Percentiles rank a stretch among this genome's conserved stretches.
phyloP scores from a whole-genome alignment of 306 rosid genomes.

The Oemleria cerasiformis region DNA sequence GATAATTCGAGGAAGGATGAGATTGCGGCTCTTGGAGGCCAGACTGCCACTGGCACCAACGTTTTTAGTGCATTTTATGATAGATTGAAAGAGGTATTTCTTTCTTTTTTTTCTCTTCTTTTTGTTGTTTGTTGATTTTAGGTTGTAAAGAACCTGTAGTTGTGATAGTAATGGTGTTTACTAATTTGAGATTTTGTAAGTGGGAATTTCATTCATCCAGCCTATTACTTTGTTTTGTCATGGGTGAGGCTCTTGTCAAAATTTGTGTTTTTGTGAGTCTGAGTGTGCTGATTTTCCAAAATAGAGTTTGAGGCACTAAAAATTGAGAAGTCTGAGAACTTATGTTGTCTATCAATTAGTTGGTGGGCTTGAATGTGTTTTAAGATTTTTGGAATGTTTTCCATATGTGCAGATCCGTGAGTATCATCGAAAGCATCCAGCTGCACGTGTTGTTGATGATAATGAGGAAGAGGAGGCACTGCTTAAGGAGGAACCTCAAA shows the following conservation, averaged over 20 bases:
- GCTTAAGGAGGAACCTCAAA: slow-evolving; percentile 83
- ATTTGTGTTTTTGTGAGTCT: neutral
- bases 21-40: slow-evolving; percentile 96
- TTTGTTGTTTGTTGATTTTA: neutral
- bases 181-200: neutral
- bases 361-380: neutral
- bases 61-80: slow-evolving; percentile 95
- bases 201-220: neutral
- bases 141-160: neutral
- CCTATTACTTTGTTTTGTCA: neutral
- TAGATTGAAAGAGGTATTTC: slow-evolving; percentile 80
- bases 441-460: slow-evolving; percentile 82
- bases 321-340: neutral
- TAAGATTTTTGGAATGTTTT: neutral
- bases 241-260: neutral
- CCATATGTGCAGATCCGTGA: slow-evolving; percentile 74
- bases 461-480: slow-evolving; percentile 65
- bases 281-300: neutral
- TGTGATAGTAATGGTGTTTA: neutral
- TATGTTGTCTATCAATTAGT: neutral
- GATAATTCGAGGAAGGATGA: slow-evolving; percentile 93
- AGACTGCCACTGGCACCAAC: slow-evolving; percentile 79
- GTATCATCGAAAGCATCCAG: slow-evolving; percentile 91
- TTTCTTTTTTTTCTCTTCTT: neutral
- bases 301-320: neutral